Evolutionary conservation across 179 eudicot genomes (phyloP), one percentile per base, ranked within the genome.

Genomic region (Corrigiola litoralis): DNA sequence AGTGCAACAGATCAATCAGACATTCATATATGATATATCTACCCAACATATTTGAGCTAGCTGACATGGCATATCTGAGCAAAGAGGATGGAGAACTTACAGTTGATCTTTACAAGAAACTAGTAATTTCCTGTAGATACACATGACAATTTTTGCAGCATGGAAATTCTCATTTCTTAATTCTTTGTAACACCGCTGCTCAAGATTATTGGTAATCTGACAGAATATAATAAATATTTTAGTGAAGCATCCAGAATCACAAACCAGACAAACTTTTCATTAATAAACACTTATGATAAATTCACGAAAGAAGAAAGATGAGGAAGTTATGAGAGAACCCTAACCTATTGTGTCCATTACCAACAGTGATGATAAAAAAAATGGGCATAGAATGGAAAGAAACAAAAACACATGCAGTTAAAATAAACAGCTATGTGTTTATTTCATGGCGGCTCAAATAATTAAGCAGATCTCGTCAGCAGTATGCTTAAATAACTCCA

Each of bases 111-210:
- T 88, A 72, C 99, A 95, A 48, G 95, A 73, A 44, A 75, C 52
- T 74, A 91, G 68, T 73, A 95, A 71, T 68, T 89, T 95, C 83
- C 75, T 85, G 82, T 88, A 95, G 61, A 95, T 80, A 48, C 79
- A 80, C 87, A 86, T 78, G 70, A 88, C 90, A 66, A 82, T 66
- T 81, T 88, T 95, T 32, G 82, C 92, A 6, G 86, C 78, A 41
- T 69, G 74, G 62, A 74, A 86, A 60, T 88, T 91, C 69, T 84
- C 92, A 59, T 37, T 74, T 58, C 97, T 77, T 65, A 95, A 65
- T 75, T 95, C 99, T 81, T 86, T 95, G 84, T 88, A 95, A 73
- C 86, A 91, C 61, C 88, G 85, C 73, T 88, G 95, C 82, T 88
- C 97, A 66, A 95, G 96, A 48, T 83, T 79, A 51, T 38, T 79